Percentiles rank a stretch among this genome's conserved stretches.
phyloP scores from a whole-genome alignment of 805 yeast species.

The Wickerhamomyces strasburgensis region DNA sequence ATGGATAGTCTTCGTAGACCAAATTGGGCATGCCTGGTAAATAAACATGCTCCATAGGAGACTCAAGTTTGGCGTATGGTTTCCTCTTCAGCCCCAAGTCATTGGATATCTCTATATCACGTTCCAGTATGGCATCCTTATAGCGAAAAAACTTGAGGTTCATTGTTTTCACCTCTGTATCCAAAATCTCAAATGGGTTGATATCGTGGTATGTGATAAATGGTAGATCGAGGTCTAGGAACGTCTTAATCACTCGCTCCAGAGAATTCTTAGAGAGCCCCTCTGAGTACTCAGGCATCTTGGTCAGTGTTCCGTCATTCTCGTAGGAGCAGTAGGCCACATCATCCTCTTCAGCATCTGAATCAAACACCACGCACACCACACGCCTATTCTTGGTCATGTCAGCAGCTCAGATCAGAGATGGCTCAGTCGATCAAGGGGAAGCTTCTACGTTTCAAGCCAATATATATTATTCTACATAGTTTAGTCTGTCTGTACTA shows the following conservation, averaged over 20 bases:
- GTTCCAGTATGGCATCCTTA: conserved; percentile 18
- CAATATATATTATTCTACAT: too few species aligned
- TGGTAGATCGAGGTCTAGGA: conserved; percentile 19
- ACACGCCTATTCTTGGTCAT: conserved; percentile 9
- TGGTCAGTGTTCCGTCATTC: conserved; percentile 7
- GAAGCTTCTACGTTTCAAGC: background rate
- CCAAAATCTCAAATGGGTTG: conserved; percentile 18
- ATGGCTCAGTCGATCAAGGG: background rate
- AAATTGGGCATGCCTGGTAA: conserved; percentile 21
- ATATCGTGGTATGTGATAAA: conserved; percentile 19
- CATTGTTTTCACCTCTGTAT: conserved; percentile 7
- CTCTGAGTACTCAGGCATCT: conserved; percentile 4
- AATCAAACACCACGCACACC: conserved; percentile 8
- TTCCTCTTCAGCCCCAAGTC: conserved; percentile 17
- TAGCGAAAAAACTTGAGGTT: conserved; percentile 8
- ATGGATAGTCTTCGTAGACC: conserved; percentile 23
- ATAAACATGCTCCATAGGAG: conserved; percentile 15
- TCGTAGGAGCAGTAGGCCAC: conserved; percentile 6
- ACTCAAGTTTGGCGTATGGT: conserved; percentile 7
- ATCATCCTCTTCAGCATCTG: conserved; percentile 10
- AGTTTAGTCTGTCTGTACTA: too few species aligned
- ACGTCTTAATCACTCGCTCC: conserved; percentile 1
- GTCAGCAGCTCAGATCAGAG: background rate
- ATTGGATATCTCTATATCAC: conserved; percentile 19
- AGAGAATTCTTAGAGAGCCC: background rate